Evolutionary conservation across 257 asterid genomes (phyloP).

Genomic region (Petrea volubilis): DNA sequence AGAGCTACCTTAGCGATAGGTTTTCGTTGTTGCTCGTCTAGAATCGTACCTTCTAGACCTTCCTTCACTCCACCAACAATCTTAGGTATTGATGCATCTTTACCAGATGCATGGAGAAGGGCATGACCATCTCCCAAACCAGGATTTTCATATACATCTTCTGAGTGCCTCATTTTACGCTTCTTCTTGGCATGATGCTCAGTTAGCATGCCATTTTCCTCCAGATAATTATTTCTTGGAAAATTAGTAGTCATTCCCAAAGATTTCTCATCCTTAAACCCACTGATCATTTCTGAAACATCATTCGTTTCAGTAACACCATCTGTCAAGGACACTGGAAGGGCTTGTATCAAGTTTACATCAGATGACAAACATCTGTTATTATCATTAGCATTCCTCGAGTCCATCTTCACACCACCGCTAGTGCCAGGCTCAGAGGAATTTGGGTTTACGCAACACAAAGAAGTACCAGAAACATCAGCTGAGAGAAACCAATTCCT

Average conservation of each 20-base stretch:
- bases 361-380: slow-evolving; percentile 24
- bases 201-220: slow-evolving; percentile 17
- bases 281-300: slow-evolving; percentile 23
- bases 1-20: slow-evolving; percentile 13
- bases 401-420: slow-evolving; percentile 23
- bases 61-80: slow-evolving; percentile 21
- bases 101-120: background rate
- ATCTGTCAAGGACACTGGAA: slow-evolving; percentile 19
- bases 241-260: slow-evolving; percentile 15
- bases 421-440: slow-evolving; percentile 20
- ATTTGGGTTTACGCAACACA: background rate
- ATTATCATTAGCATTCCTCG: slow-evolving; percentile 9
- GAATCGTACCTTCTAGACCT: slow-evolving; percentile 8
- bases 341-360: slow-evolving; percentile 20
- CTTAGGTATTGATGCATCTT: slow-evolving; percentile 8
- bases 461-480: slow-evolving; percentile 35
- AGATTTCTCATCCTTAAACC: slow-evolving; percentile 28
- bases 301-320: slow-evolving; percentile 27
- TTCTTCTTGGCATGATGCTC: slow-evolving; percentile 43
- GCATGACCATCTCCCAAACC: background rate
- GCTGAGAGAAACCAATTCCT: slow-evolving; percentile 49
- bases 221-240: slow-evolving; percentile 11
- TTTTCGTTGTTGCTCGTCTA: slow-evolving; percentile 19
- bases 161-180: slow-evolving; percentile 31
- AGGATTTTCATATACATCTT: slow-evolving; percentile 22